A percentile compares a stretch with the other conserved stretches of the same genome.
Conservation (phyloP, 257 asterid genomes). For the Solanum sitiens region DNA sequence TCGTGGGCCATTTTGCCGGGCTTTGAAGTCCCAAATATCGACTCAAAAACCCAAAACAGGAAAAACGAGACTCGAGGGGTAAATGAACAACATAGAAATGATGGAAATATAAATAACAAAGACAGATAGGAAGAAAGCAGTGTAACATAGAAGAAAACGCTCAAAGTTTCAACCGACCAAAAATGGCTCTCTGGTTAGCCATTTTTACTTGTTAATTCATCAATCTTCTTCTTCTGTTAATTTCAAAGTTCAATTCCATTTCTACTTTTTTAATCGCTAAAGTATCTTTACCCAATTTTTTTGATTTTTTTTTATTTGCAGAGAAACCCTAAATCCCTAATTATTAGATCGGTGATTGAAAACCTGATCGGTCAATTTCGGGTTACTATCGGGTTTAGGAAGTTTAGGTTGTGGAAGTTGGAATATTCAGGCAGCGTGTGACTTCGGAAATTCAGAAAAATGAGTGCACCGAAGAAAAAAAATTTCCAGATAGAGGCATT, state of each 20-base stretch:
- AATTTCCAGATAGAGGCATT: slow-evolving; percentile 27
- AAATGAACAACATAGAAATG: neutral
- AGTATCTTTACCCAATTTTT: neutral
- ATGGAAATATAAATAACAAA: neutral
- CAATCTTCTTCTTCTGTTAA: neutral
- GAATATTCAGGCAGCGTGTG: neutral
- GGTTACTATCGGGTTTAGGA: neutral
- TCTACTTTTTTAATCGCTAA: neutral
- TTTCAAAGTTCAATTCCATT: neutral
- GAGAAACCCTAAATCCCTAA: slow-evolving; percentile 6
- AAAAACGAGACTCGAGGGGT: neutral
- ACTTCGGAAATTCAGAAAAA: neutral
- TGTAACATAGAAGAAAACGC: neutral
- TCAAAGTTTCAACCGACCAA: neutral
- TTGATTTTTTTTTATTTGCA: neutral
- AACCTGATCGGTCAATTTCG: neutral
- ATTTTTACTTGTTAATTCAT: neutral
- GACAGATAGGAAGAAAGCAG: neutral
- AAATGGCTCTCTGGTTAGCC: neutral
- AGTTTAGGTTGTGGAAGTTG: neutral
- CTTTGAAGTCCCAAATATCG: neutral
- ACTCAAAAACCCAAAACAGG: neutral
- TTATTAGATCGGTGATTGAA: neutral
- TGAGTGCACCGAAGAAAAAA: slow-evolving; percentile 18
- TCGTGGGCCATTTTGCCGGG: neutral